Evolutionary conservation across 2,329 filamentous ascomycete species (phyloP).

Genomic region (Colletotrichum brevisporum): DNA sequence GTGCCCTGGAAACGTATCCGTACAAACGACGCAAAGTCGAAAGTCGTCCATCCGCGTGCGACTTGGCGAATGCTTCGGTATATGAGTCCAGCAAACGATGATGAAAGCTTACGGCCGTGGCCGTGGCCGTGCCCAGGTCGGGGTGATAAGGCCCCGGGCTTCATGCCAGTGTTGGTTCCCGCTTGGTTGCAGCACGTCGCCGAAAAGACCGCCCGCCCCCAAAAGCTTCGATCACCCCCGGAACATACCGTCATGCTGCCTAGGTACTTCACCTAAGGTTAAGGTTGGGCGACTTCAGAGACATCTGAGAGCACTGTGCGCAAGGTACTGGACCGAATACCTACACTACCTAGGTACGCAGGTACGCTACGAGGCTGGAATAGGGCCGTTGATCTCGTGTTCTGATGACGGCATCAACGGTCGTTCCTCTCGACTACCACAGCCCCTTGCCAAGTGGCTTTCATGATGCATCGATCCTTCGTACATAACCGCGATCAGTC

Average conservation of each 20-base stretch:
- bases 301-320: too few species aligned
- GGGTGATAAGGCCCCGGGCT: not conserved
- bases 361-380: too few species aligned
- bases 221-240: too few species aligned
- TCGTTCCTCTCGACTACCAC: not conserved
- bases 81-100: not conserved
- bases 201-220: not conserved
- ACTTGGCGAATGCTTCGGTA: not conserved
- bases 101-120: slow-evolving; percentile 8
- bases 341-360: too few species aligned
- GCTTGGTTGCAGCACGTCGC: slow-evolving; percentile 16
- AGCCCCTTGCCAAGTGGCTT: not conserved
- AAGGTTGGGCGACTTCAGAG: too few species aligned
- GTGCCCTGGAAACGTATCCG: too few species aligned
- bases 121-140: slow-evolving; percentile 6
- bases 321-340: too few species aligned
- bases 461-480: not conserved
- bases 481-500: not conserved
- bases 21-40: too few species aligned
- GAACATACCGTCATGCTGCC: not conserved
- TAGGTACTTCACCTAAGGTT: too few species aligned
- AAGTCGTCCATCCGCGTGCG: too few species aligned
- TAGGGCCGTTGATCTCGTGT: not conserved
- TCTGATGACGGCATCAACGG: not conserved
- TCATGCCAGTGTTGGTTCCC: not conserved